These are phyloP conservation scores for Lachnellula willkommii DNA, from an alignment of 2,329 filamentous ascomycete species.

Conservation along the genomic window DNA sequence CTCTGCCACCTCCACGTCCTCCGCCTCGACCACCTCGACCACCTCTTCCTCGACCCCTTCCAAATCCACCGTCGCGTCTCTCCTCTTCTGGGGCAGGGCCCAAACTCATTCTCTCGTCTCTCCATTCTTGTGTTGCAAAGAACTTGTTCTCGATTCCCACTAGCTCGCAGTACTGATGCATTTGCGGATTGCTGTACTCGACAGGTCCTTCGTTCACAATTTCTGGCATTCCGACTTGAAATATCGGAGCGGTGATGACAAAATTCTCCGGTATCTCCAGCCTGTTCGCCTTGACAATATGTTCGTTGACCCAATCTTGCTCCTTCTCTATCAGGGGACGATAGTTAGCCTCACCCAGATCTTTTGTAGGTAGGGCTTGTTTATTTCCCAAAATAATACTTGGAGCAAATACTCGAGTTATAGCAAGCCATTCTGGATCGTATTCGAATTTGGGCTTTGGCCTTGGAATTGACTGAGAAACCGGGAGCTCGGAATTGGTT, in stretches of 20 bases:
- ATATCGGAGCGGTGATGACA: constrained; percentile 65
- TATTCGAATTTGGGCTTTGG: constrained; percentile 45
- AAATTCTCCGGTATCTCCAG: constrained; percentile 77
- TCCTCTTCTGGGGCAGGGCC: constrained; percentile 48
- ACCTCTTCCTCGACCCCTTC: constrained; percentile 28
- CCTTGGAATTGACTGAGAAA: constrained; percentile 3
- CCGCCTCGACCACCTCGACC: constrained; percentile 33
- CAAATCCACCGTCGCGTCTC: constrained; percentile 23
- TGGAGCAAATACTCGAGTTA: constrained; percentile 73
- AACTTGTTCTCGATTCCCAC: constrained; percentile 72
- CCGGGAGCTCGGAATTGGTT: constrained; percentile 18
- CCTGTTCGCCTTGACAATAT: constrained; percentile 59
- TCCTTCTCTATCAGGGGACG: constrained; percentile 61
- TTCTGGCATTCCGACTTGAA: constrained; percentile 53
- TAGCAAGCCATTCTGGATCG: constrained; percentile 92
- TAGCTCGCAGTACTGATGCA: constrained; percentile 71
- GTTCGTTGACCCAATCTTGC: constrained; percentile 72
- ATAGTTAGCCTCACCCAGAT: constrained; percentile 68
- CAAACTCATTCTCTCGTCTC: constrained; percentile 49
- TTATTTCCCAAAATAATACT: constrained; percentile 60
- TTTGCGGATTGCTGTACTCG: constrained; percentile 87
- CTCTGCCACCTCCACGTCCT: constrained; percentile 30
- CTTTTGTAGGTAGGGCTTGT: constrained; percentile 45
- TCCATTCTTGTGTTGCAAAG: constrained; percentile 67
- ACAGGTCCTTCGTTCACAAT: constrained; percentile 57